phyloP scores from a whole-genome alignment of 495 filamentous ascomycete genomes.

The Apiosordaria backusii region DNA sequence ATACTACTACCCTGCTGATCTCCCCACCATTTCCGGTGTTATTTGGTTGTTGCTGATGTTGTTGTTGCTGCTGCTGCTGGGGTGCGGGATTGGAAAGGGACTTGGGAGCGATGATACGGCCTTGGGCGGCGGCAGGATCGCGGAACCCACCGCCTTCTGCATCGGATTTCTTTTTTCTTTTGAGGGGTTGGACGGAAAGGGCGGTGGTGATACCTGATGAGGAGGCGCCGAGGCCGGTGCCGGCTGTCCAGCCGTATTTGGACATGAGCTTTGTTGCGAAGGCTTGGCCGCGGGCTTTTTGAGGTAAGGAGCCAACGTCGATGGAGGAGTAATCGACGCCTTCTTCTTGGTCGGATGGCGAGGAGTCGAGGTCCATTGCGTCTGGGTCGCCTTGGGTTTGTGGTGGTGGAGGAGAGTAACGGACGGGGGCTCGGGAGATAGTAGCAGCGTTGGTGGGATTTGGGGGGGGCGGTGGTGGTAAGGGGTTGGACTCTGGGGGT shows the following conservation, averaged over 20 bases:
- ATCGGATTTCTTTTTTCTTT: conserved; percentile 72
- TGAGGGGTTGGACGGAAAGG: conserved; percentile 76
- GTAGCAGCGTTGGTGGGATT: conserved; percentile 39
- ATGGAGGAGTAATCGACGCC: conserved; percentile 44
- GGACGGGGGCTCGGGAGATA: conserved; percentile 84
- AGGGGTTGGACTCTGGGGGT: conserved; percentile 32
- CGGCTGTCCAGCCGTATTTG: conserved; percentile 90
- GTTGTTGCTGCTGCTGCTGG: conserved; percentile 3
- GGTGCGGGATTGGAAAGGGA: neutral
- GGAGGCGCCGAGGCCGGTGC: conserved; percentile 77
- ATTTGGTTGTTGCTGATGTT: conserved; percentile 33
- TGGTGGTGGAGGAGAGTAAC: conserved; percentile 66
- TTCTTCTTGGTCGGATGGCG: conserved; percentile 34
- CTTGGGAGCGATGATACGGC: conserved; percentile 75
- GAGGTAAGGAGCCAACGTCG: conserved; percentile 54
- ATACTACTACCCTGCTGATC: conserved; percentile 75
- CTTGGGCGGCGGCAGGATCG: conserved; percentile 62
- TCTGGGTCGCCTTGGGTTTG: conserved; percentile 49
- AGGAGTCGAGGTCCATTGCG: conserved; percentile 48
- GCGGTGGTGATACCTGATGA: conserved; percentile 78
- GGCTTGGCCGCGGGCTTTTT: conserved; percentile 57
- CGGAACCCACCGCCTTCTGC: conserved; percentile 76
- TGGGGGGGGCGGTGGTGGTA: conserved; percentile 33
- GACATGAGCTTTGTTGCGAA: conserved; percentile 84
- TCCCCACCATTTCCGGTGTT: conserved; percentile 52